Conservation (phyloP, 2,329 filamentous ascomycete genomes). For the Ophiostoma montium region DNA sequence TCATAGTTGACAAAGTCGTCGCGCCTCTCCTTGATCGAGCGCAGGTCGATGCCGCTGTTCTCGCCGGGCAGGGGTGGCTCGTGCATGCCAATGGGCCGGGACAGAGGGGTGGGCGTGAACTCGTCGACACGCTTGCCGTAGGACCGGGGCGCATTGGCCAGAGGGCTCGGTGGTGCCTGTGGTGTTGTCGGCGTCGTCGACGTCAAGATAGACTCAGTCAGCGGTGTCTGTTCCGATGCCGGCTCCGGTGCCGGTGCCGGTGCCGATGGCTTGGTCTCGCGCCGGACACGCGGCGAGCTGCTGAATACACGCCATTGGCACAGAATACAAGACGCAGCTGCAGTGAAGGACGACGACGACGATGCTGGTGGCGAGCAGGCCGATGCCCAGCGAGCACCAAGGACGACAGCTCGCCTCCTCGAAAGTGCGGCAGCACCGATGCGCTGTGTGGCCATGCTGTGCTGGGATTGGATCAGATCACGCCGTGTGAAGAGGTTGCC, state of each 20-base stretch:
- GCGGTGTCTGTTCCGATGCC: constrained; percentile 1
- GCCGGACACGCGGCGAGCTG: constrained; percentile 6
- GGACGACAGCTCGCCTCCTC: background rate
- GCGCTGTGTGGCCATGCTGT: constrained; percentile 1
- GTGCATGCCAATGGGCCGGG: constrained; percentile 69
- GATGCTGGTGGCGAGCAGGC: background rate
- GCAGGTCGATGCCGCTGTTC: constrained; percentile 63
- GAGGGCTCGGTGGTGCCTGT: constrained; percentile 16
- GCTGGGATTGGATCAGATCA: background rate
- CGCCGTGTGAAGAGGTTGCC: background rate
- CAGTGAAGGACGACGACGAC: background rate
- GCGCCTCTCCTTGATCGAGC: constrained; percentile 52
- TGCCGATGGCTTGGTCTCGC: constrained; percentile 9
- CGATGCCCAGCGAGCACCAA: background rate
- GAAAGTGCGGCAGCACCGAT: background rate
- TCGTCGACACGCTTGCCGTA: constrained; percentile 41
- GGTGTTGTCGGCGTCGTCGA: background rate
- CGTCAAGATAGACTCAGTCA: background rate
- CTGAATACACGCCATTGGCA: constrained; percentile 32
- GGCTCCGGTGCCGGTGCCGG: background rate
- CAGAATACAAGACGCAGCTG: constrained; percentile 24
- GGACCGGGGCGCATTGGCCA: constrained; percentile 43
- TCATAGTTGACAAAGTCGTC: constrained; percentile 77
- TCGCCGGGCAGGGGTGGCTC: constrained; percentile 61
- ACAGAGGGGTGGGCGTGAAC: constrained; percentile 45